Percentiles rank a stretch among this genome's conserved stretches.
These are phyloP conservation scores for Sporothrix dimorphospora DNA, from an alignment of 2,329 filamentous ascomycete genomes.

Conservation along the genomic window DNA sequence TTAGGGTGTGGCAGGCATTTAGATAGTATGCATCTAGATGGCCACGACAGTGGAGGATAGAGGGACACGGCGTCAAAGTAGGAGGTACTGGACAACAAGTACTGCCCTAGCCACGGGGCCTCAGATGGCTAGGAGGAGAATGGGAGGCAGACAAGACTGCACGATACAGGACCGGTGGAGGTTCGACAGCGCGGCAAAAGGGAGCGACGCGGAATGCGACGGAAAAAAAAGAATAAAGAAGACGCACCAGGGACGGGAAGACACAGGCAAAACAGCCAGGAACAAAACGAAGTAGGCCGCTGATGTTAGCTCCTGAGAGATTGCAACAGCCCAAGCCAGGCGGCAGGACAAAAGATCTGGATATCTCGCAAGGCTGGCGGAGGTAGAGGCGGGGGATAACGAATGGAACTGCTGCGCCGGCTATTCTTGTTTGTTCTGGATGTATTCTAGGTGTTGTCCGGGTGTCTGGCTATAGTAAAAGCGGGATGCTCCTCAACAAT, in stretches of 20 bases:
- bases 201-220: neutral
- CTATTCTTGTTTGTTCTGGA: constrained; percentile 21
- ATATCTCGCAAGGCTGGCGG: constrained; percentile 2
- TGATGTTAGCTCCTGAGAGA: too few relatives aligned
- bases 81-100: neutral
- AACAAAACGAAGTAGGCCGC: neutral
- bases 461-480: constrained; percentile 21
- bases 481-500: neutral
- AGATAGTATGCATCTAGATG: neutral
- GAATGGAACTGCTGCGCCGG: constrained; percentile 1
- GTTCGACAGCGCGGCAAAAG: neutral
- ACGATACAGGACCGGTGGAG: neutral
- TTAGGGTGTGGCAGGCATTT: neutral
- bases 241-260: neutral
- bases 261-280: neutral
- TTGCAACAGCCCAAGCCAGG: neutral
- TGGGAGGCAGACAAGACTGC: neutral
- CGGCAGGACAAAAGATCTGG: neutral
- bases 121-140: neutral
- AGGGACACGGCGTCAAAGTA: neutral
- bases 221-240: neutral
- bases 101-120: neutral
- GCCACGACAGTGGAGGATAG: neutral
- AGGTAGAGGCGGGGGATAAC: neutral
- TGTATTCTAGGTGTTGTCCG: constrained; percentile 21